Evolutionary conservation across 768 basidiomycete genomes (phyloP), one percentile per base, ranked within the genome.

Genomic region (Filobasidium floriforme): DNA sequence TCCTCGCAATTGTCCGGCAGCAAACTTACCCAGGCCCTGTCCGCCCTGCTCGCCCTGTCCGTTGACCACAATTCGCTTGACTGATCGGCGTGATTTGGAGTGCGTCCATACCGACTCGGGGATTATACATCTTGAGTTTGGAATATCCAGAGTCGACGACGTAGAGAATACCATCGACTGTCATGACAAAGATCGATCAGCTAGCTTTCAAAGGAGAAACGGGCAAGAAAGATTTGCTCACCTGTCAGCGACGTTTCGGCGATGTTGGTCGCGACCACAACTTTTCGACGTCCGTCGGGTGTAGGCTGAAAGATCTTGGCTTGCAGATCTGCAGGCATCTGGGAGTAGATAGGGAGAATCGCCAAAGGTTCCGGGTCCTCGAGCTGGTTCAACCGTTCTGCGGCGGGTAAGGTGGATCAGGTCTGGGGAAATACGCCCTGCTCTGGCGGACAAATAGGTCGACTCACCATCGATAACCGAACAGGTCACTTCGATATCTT

Each of bases 41-140:
- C 68, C 96, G 85, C 15, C 96, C 96, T 52, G 96, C 96, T 73
- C 96, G 88, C 65, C 96, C 96, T 10, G 90, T 92, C 19, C 96
- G 83, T 79, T 98, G 96, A 73, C 88, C 92, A 64, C 92, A 92
- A 79, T 99, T 99, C 18, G 96, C 96, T 75, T 98, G 94, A 79
- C 92, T 94, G 81, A 99, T 92, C 1, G 96, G 96, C 6, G 96
- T 99, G 71, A 99, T 98, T 77, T 99, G 96, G 61, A 99, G 81
- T 2, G 96, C 92, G 74, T 98, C 96, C 96, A 99, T 99, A 68
- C 96, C 96, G 67, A 98, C 92, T 78, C 92, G 92, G 18, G 96
- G 93, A 75, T 98, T 99, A 82, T 99, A 98, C 24, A 98, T 94
- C 79, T 97, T 97, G 69, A 99, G 82, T 79, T 98, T 99, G 26